These are phyloP conservation scores for Lupinus albus DNA, from an alignment of 306 rosid genomes.

Conservation along the genomic window DNA sequence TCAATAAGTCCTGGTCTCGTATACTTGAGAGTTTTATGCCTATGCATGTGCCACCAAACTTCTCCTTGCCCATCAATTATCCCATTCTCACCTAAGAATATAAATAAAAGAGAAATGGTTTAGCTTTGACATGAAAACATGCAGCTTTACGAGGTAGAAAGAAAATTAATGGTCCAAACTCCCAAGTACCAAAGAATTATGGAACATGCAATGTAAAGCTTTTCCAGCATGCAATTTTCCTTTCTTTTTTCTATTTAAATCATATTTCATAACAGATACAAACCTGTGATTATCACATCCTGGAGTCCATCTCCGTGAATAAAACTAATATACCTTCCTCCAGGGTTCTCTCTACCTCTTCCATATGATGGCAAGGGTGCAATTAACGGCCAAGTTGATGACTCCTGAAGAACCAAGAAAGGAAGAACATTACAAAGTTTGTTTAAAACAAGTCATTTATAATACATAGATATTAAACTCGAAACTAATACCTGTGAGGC, in stretches of 20 bases:
- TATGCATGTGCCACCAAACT: constrained; percentile 99
- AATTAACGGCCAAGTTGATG: constrained; percentile 71
- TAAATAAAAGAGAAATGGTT: too few species aligned
- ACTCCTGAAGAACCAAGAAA: constrained; percentile 57
- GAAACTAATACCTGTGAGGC: too few species aligned
- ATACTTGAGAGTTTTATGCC: constrained; percentile 71
- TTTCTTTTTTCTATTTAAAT: background rate
- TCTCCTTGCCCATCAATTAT: constrained; percentile 93
- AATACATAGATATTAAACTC: too few species aligned
- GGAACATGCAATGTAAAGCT: too few species aligned
- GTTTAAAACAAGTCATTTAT: too few species aligned
- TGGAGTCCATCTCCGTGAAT: constrained; percentile 75
- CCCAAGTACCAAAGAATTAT: too few species aligned
- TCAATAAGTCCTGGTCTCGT: constrained; percentile 90
- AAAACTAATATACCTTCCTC: constrained; percentile 80
- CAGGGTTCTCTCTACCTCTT: constrained; percentile 91
- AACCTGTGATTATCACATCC: constrained; percentile 84
- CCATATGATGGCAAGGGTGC: constrained; percentile 94
- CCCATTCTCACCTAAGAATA: constrained; percentile 69
- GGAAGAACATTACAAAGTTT: background rate
- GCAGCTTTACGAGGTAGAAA: too few species aligned
- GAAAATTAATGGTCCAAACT: too few species aligned
- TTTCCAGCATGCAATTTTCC: background rate
- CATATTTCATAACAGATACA: constrained; percentile 37
- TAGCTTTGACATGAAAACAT: too few species aligned